Base-by-base conservation (phyloP, 1,284 basidiomycete genomes). In the Ganoderma sinense region DNA sequence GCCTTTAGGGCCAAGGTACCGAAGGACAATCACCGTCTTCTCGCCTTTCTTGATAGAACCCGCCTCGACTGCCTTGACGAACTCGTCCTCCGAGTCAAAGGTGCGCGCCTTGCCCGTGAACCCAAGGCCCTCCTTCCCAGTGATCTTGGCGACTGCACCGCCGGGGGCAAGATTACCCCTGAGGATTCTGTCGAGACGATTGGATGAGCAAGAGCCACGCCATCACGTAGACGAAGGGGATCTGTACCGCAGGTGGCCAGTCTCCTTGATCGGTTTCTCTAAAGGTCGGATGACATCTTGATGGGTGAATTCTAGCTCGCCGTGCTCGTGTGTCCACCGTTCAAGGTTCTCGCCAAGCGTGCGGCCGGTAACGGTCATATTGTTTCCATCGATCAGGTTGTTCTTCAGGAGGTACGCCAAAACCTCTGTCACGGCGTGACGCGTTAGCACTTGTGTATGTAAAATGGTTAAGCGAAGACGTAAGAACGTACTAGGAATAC, bases 71-170 rank as follows among this genome's bases (percentile, higher is more conserved):
- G 95, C 96, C 71, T 87, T 86, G 71, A 92, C 86, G 75, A 97
- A 93, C 58, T 88, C 94, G 71, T 91, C 91, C 79, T 97, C 96
- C 23, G 87, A 87, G 79, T 97, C 94, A 79, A 97, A 97, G 7
- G 90, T 87, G 71, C 94, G 90, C 39, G 94, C 95, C 79, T 91
- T 94, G 64, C 95, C 96, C 14, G 89, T 90, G 80, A 97, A 97
- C 6, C 84, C 84, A 51, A 97, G 82, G 1, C 96, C 96, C 81
- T 97, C 96, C 80, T 97, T 97, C 58, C 96, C 96, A 6, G 96
- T 97, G 73, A 97, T 95, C 82, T 97, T 97, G 36, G 94, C 93
- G 33, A 97, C 95, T n/a, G 95, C 95, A 62, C 96, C 95, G 41
- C 94, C 94, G 13, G 96, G 95, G 0, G 96, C 95, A n/a, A 97